These are phyloP conservation scores for Lentinula sp. DNA, from an alignment of 768 basidiomycete species.

Conservation along the genomic window DNA sequence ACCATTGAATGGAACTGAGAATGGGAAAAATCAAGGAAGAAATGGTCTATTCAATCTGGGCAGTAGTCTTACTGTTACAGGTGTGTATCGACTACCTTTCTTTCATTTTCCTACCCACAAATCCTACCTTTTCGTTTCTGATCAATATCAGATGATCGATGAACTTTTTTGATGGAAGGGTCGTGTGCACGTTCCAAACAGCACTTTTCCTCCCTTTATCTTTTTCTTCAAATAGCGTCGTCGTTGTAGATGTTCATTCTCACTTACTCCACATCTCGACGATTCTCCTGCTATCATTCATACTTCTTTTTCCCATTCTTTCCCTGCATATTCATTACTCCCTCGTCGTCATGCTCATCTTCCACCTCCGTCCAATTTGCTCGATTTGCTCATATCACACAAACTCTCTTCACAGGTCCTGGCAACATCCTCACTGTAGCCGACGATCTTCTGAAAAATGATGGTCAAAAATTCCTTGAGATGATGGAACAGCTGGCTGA, in stretches of 20 bases:
- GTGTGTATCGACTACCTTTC: constrained; percentile 30
- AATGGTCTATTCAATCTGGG: constrained; percentile 79
- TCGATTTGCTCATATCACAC: not conserved
- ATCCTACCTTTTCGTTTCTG: not conserved
- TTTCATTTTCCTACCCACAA: not conserved
- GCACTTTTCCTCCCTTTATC: not conserved
- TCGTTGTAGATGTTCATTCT: not conserved
- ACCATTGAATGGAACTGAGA: not conserved
- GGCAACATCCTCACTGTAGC: constrained; percentile 98
- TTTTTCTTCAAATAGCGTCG: not conserved
- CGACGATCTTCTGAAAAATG: constrained; percentile 97
- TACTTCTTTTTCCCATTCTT: constrained; percentile 11
- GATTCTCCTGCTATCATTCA: not conserved
- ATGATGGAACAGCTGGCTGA: constrained; percentile 99
- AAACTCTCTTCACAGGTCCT: constrained; percentile 43
- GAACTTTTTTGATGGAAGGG: not conserved
- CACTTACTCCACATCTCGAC: not conserved
- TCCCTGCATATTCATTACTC: not conserved
- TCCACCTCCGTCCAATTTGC: not conserved
- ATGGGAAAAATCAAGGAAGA: constrained; percentile 26
- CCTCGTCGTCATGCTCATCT: not conserved
- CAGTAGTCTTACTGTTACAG: constrained; percentile 77
- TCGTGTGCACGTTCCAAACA: constrained; percentile 11
- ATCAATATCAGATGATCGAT: constrained; percentile 14
- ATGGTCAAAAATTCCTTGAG: constrained; percentile 97